Conservation (phyloP, 352 stramenopile species). For the Pythium folliculosum region DNA sequence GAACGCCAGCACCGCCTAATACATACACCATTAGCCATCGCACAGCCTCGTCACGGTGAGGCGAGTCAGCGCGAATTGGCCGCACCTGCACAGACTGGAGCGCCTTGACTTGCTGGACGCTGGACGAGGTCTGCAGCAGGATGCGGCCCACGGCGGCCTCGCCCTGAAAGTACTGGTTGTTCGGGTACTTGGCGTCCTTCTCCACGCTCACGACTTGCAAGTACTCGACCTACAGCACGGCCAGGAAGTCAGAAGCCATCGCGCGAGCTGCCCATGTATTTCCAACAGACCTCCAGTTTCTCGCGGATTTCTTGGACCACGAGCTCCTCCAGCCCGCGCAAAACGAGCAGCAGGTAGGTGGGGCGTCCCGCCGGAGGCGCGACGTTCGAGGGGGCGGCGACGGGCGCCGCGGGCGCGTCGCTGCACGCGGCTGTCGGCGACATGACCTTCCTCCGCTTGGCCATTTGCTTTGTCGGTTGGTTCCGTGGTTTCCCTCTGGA, state of each 20-base stretch:
- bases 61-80: no score
- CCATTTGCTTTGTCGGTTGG: slow-evolving; percentile 14
- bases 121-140: slow-evolving; percentile 58
- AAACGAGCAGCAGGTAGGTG: slow-evolving; percentile 76
- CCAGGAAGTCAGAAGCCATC: background rate
- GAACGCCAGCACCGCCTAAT: slow-evolving; percentile 51
- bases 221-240: slow-evolving; percentile 43
- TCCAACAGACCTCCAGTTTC: slow-evolving; percentile 53
- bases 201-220: slow-evolving; percentile 70
- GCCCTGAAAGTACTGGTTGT: slow-evolving; percentile 73
- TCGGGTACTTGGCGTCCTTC: slow-evolving; percentile 46
- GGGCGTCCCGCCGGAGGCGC: slow-evolving; percentile 12
- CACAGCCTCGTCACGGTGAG: no score
- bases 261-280: no score
- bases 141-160: slow-evolving; percentile 71
- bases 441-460: slow-evolving; percentile 20
- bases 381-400: background rate
- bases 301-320: slow-evolving; percentile 65
- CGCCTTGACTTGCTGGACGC: slow-evolving; percentile 45
- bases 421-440: slow-evolving; percentile 13
- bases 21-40: no score
- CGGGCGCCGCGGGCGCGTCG: background rate
- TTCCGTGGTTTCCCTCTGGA: slow-evolving; percentile 12
- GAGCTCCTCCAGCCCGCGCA: slow-evolving; percentile 75
- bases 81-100: slow-evolving; percentile 54